Conservation (phyloP, 1,139 yeast genomes). For the Hyphopichia pseudoburtonii region DNA sequence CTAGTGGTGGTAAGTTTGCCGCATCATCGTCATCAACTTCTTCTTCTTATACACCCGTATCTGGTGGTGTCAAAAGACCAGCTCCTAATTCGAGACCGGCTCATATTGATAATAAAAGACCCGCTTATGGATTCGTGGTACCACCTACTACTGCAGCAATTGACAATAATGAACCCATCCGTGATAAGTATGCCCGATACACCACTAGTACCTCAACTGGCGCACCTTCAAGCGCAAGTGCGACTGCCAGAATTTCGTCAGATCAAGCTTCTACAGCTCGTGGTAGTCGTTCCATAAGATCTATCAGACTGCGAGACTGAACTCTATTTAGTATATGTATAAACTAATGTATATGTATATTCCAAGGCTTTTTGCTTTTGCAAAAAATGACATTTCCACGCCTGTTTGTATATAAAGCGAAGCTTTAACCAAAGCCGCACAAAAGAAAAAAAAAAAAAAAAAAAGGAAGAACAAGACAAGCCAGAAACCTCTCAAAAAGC, state of each 20-base stretch:
- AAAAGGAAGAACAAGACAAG: no score
- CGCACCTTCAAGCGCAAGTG: not conserved
- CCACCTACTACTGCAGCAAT: slow-evolving; percentile 6
- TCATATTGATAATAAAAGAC: slow-evolving; percentile 3
- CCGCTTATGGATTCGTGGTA: not conserved
- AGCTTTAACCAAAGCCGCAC: no score
- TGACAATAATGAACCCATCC: slow-evolving; percentile 18
- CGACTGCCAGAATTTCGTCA: not conserved
- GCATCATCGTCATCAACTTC: not conserved
- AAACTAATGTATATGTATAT: no score
- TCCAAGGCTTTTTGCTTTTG: no score
- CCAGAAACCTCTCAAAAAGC: no score
- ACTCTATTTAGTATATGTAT: no score
- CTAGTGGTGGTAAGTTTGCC: not conserved
- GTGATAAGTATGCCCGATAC: slow-evolving; percentile 36
- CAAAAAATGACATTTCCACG: no score
- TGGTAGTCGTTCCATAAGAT: slow-evolving; percentile 24
- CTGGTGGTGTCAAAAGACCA: slow-evolving; percentile 2
- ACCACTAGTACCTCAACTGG: slow-evolving; percentile 8
- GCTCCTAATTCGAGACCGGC: slow-evolving; percentile 6
- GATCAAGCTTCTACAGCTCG: no score
- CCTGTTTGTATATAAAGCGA: no score
- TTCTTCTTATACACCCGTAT: slow-evolving; percentile 1
- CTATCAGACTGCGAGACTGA: slow-evolving; percentile 21
- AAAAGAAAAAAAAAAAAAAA: no score